Evolutionary conservation across 2,329 filamentous ascomycete genomes (phyloP), one percentile per base, ranked within the genome.

Genomic region (Bretziella fagacearum): DNA sequence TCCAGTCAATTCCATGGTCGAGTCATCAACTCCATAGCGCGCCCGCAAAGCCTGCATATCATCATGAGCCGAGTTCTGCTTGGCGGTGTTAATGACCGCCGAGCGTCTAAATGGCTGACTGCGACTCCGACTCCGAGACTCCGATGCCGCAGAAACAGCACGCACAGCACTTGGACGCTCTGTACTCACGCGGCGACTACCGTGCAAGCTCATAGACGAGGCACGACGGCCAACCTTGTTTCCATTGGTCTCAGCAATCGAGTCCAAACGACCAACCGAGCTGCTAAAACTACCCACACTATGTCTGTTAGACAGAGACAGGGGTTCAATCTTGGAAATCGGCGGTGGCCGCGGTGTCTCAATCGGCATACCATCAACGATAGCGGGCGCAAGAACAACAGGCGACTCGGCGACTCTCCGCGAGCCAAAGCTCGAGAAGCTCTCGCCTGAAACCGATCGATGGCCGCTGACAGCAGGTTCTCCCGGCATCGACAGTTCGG

Each of bases 11-110:
- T 47, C 45, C n/a, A 75, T 57, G 0, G 72, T 76, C 1, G 70
- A 73, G 54, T 77, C 73, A 15, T 77, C 72, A 22, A 75, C 67
- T 46, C 74, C 65, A 54, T 74, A 66, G 37, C 59, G 61, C 13
- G 64, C 64, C 52, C 72, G 65, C 39, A 77, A 68, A 44, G 71
- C 66, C 23, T 66, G 60, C 23, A 77, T 58, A 53, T 77, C 73
- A 48, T 74, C 71, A 47, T 64, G 69, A 46, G 72, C 73, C 2
- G 68, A 71, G 2, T 70, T 66, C 2, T 65, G 70, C 49, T 64
- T 69, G 45, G 68, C 68, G 3, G 72, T 69, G 59, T 77, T 77
- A 52, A 64, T 62, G 29, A 43, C 40, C 8, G 74, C 56, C 8
- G 68, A 65, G n/a, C 58, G 62, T 27, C 64, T 63, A 35, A 60